Percentiles rank a stretch among this genome's conserved stretches.
These are phyloP conservation scores for Metroxylon sagu DNA, from an alignment of 176 grass and related monocot species.

Conservation along the genomic window DNA sequence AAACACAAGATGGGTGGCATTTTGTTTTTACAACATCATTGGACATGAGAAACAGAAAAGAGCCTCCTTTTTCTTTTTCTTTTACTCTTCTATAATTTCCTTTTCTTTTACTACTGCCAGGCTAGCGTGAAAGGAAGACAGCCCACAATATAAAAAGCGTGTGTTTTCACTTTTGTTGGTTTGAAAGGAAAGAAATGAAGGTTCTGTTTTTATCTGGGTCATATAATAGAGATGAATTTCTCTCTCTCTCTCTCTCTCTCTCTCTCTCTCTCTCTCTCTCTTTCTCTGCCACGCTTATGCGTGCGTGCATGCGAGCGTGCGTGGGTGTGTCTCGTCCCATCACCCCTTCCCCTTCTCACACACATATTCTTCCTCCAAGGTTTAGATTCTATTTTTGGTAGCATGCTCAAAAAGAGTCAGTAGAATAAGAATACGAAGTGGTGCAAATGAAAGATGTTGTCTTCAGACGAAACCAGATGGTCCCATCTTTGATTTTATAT, in stretches of 20 bases:
- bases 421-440: slow-evolving; percentile 2
- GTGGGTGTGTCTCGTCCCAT: neutral
- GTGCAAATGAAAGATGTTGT: slow-evolving; percentile 10
- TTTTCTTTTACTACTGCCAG: neutral
- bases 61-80: slow-evolving; percentile 2
- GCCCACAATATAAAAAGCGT: neutral
- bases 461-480: slow-evolving; percentile 4
- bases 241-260: too few relatives aligned
- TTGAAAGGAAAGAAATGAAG: neutral
- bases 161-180: neutral
- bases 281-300: too few relatives aligned
- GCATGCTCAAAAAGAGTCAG: slow-evolving; percentile 9
- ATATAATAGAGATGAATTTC: too few relatives aligned
- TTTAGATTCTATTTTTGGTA: slow-evolving; percentile 7
- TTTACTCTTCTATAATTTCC: neutral
- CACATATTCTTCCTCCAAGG: too few relatives aligned
- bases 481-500: slow-evolving; percentile 1
- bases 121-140: neutral
- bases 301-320: too few relatives aligned
- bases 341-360: neutral
- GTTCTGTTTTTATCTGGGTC: neutral
- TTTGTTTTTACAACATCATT: too few relatives aligned
- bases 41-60: neutral
- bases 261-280: too few relatives aligned
- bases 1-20: too few relatives aligned